Base-by-base conservation (phyloP, 495 filamentous ascomycete genomes). In the Penicillium bialowiezense region DNA sequence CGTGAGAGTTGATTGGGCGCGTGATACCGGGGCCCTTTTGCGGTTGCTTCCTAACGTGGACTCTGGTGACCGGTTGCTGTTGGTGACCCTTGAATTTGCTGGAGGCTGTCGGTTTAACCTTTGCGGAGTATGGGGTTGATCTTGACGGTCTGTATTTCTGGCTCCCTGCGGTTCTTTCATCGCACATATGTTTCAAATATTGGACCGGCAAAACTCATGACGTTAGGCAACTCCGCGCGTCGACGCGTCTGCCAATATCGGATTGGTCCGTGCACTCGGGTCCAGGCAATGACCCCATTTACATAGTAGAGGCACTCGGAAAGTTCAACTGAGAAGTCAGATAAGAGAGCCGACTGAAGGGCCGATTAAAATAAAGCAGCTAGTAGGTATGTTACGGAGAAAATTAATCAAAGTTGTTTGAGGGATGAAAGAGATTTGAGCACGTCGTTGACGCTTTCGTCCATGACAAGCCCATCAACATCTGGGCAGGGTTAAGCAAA, bases 1-100 rank as follows among this genome's bases (percentile, higher is more conserved):
- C 2, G 73, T 76, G 13, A 76, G 59, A 3, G 73, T 76, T 1
- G 70, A 58, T 29, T 74, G 73, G 3, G 56, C 58, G 12, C 34
- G 44, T 12, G 59, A 43, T 6, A 64, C 17, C 0, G 60, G 54
- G 9, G 7, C 54, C 23, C 48, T 56, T 49, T 64, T 70, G 19
- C 40, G 55, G 10, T 54, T 54, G 9, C 52, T 50, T 21, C 44
- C 50, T 2, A 60, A 63, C 21, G 52, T 38, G 9, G 62, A 54
- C 3, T 43, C 47, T 21, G 66, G 66, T 21, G 61, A 62, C 23
- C 38, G 47, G 5, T 24, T 49, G 26, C 51, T n/a, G 53, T 13
- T 52, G 61, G 20, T 52, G 47, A 48, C 41, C 48, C 38, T 50
- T 67, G 23, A 55, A 29, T 29, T 54, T 13, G 60, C 54, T 41